A percentile compares a stretch with the other conserved stretches of the same genome.
Evolutionary conservation across 2,329 filamentous ascomycete species (phyloP).

Genomic region (Colletotrichum chrysophilum): DNA sequence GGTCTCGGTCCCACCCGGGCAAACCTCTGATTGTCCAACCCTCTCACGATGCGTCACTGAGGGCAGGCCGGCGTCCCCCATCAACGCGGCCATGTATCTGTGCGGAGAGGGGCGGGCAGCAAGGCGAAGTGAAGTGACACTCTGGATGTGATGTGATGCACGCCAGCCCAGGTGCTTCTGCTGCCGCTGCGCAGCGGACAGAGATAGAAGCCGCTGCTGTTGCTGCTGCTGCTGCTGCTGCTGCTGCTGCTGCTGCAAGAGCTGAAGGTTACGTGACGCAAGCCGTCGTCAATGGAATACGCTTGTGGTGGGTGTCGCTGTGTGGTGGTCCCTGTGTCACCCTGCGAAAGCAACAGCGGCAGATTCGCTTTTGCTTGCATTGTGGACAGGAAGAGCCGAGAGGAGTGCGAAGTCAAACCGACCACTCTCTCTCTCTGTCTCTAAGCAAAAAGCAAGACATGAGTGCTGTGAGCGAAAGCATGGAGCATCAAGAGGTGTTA

Average conservation of each 20-base stretch:
- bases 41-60: not conserved
- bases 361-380: not conserved
- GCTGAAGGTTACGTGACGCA: constrained; percentile 16
- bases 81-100: not conserved
- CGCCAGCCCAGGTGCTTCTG: not conserved
- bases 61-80: not conserved
- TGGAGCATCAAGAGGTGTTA: not conserved
- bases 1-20: constrained; percentile 10
- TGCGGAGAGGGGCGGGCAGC: not conserved
- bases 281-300: constrained; percentile 13
- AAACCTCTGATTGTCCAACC: constrained; percentile 16
- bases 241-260: not conserved
- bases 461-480: not conserved
- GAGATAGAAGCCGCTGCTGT: not conserved
- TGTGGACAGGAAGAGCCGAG: not conserved
- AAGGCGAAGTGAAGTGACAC: not conserved
- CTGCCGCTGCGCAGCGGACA: not conserved
- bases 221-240: not conserved
- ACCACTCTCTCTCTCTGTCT: not conserved
- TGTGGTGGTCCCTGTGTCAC: not conserved
- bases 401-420: not conserved
- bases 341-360: not conserved
- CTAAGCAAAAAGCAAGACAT: not conserved
- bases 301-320: constrained; percentile 12
- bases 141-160: not conserved